A percentile compares a stretch with the other conserved stretches of the same genome.
Conservation (phyloP, 106 monocot species). For the Acanthochlamys bracteata region DNA sequence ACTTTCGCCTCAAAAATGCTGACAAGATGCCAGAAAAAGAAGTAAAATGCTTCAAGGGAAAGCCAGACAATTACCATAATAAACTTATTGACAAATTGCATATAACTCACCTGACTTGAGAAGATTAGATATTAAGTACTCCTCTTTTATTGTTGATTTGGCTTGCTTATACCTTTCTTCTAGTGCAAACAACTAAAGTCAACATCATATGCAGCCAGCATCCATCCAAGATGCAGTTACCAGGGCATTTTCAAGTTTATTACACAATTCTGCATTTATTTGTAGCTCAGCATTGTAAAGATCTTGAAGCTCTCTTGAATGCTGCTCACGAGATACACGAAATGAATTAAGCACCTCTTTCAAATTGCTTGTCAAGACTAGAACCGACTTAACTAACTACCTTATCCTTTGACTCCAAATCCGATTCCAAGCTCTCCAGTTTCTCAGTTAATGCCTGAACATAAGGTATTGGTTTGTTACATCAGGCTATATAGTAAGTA, state of each 20-base stretch:
- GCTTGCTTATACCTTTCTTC: conserved; percentile 93
- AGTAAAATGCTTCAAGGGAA: too few relatives aligned
- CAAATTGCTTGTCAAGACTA: neutral
- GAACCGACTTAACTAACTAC: conserved; percentile 17
- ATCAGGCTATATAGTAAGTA: neutral
- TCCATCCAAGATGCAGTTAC: conserved; percentile 13
- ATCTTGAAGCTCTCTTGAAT: conserved; percentile 81
- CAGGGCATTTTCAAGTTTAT: conserved; percentile 82
- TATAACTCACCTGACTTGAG: conserved; percentile 65
- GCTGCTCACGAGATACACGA: conserved; percentile 37
- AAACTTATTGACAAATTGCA: too few relatives aligned
- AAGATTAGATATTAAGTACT: conserved; percentile 80
- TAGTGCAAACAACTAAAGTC: conserved; percentile 61
- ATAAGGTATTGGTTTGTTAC: neutral
- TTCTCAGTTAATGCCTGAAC: conserved; percentile 85
- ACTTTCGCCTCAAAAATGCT: too few relatives aligned
- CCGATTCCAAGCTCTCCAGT: conserved; percentile 70
- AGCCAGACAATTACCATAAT: too few relatives aligned
- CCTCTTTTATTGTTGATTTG: conserved; percentile 72
- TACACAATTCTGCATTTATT: conserved; percentile 59
- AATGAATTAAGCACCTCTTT: neutral
- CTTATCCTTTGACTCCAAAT: conserved; percentile 90
- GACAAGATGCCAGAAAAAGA: too few relatives aligned
- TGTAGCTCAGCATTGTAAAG: conserved; percentile 78
- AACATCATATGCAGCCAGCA: neutral